Evolutionary conservation across 208 protist species (phyloP).

Genomic region (Crithidia mellificae): DNA sequence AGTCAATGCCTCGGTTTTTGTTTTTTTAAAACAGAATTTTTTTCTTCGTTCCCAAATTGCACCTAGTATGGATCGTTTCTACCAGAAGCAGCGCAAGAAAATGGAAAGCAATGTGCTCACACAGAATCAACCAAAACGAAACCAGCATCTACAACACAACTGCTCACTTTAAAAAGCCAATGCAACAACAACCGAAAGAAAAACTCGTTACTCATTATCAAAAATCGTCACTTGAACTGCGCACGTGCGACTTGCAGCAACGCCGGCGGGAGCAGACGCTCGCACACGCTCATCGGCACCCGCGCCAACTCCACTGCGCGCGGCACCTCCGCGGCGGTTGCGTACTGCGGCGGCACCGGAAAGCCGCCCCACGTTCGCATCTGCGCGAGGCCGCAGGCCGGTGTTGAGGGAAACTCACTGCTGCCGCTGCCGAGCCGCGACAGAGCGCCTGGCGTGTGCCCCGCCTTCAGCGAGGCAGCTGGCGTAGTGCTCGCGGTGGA

Average conservation of each 20-base stretch:
- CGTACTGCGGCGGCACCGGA: constrained; percentile 33
- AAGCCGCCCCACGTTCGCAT: constrained; percentile 31
- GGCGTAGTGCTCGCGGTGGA: background rate
- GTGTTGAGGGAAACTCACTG: constrained; percentile 14
- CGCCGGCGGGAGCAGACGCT: constrained; percentile 51
- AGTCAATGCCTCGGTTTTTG: too few species aligned
- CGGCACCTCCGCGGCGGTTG: constrained; percentile 15
- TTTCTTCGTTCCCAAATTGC: too few species aligned
- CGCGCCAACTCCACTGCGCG: constrained; percentile 28
- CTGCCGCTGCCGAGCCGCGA: background rate
- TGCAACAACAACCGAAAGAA: too few species aligned
- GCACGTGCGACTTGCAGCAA: constrained; percentile 31
- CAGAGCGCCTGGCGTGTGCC: background rate
- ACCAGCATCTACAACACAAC: too few species aligned
- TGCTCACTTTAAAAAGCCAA: background rate
- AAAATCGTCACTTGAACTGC: constrained; percentile 30
- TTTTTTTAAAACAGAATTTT: too few species aligned
- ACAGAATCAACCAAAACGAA: too few species aligned
- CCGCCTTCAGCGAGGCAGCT: background rate
- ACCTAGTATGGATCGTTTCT: too few species aligned
- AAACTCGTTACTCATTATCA: background rate
- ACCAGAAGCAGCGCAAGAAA: too few species aligned
- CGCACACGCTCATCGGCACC: constrained; percentile 44
- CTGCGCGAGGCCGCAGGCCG: constrained; percentile 7
- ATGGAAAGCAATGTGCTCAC: too few species aligned